phyloP scores from a whole-genome alignment of 208 protist genomes.

The Crithidia sp. region DNA sequence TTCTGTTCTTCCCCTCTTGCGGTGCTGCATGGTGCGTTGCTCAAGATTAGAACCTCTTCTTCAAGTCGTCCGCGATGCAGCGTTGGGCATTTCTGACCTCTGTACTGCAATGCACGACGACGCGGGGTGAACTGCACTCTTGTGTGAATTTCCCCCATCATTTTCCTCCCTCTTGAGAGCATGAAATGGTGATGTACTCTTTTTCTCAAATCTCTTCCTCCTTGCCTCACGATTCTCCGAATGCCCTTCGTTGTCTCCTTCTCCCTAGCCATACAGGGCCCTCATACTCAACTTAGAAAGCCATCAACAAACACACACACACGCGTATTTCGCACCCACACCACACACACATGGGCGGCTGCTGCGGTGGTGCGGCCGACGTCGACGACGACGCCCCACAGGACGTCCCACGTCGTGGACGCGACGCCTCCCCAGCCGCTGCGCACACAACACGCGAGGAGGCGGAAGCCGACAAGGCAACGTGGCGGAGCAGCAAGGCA shows the following conservation, averaged over 20 bases:
- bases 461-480: not conserved
- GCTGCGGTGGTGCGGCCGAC: conserved; percentile 14
- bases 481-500: not conserved
- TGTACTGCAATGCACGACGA: too few relatives aligned
- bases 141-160: not conserved
- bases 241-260: too few relatives aligned
- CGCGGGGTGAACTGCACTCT: not conserved
- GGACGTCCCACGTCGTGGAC: not conserved
- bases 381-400: not conserved
- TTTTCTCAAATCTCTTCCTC: too few relatives aligned
- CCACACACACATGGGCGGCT: conserved; percentile 20
- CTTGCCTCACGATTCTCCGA: too few relatives aligned
- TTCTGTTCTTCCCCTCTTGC: not conserved
- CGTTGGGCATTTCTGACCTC: too few relatives aligned
- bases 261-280: too few relatives aligned
- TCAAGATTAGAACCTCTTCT: too few relatives aligned
- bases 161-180: conserved; percentile 8
- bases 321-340: too few relatives aligned
- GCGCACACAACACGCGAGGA: not conserved
- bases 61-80: too few relatives aligned
- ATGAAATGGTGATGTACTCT: too few relatives aligned
- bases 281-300: too few relatives aligned
- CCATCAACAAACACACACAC: too few relatives aligned
- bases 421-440: not conserved
- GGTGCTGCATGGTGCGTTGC: not conserved